A percentile compares a stretch with the other conserved stretches of the same genome.
Conservation (phyloP, 1,284 basidiomycete genomes). For the Violaceomyces palustris region DNA sequence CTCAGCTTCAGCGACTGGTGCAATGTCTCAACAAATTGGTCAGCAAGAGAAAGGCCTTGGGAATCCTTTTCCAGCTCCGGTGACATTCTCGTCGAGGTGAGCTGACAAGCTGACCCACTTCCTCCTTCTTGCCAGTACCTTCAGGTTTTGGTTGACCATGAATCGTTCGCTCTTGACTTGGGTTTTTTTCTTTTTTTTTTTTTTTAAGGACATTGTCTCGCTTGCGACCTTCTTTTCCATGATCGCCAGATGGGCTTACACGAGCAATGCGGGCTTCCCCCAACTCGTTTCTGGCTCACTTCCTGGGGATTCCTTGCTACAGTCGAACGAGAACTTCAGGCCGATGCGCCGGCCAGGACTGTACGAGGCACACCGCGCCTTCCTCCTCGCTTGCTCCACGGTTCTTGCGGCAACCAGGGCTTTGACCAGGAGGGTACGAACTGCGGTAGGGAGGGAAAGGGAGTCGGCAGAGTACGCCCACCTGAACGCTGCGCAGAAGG, state of each 20-base stretch:
- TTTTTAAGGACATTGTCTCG: neutral
- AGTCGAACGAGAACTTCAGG: neutral
- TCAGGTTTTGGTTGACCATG: no score
- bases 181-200: no score
- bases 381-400: neutral
- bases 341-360: neutral
- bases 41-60: neutral
- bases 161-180: no score
- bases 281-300: neutral
- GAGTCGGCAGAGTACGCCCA: neutral
- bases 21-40: neutral
- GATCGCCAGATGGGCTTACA: neutral
- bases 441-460: neutral
- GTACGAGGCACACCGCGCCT: neutral
- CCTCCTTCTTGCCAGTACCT: no score
- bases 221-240: conserved; percentile 1
- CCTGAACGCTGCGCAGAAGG: neutral
- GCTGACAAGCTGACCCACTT: no score
- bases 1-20: neutral
- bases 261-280: neutral
- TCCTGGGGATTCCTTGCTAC: neutral
- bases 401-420: neutral
- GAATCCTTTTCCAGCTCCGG: neutral
- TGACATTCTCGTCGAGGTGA: neutral
- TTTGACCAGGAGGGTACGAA: neutral